Evolutionary conservation across 2,329 filamentous ascomycete species (phyloP).

Genomic region (Scytalidium lignicola): DNA sequence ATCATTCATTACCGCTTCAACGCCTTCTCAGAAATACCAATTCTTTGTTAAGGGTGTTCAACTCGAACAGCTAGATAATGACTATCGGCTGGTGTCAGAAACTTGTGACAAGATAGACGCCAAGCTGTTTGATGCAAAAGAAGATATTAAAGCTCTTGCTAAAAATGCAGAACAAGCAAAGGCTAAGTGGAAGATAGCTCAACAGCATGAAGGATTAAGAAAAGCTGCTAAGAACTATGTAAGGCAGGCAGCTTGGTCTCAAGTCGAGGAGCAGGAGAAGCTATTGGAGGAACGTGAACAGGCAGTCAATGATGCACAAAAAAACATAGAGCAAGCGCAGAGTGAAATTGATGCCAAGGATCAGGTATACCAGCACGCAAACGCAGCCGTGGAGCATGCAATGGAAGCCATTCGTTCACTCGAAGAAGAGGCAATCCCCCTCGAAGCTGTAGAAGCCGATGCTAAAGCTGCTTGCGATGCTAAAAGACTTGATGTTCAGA

Average conservation of each 20-base stretch:
- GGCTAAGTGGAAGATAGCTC: conserved; percentile 58
- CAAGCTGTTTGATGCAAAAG: conserved; percentile 55
- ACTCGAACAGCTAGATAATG: conserved; percentile 83
- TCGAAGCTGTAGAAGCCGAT: conserved; percentile 41
- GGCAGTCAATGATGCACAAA: conserved; percentile 26
- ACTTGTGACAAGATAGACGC: conserved; percentile 66
- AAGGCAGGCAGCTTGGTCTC: conserved; percentile 77
- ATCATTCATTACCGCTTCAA: conserved; percentile 84
- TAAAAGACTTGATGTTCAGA: conserved; percentile 47
- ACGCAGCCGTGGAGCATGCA: conserved; percentile 30
- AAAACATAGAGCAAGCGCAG: conserved; percentile 33
- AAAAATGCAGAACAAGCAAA: conserved; percentile 55
- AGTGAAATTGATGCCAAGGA: conserved; percentile 45
- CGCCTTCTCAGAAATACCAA: conserved; percentile 82
- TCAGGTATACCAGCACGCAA: conserved; percentile 26
- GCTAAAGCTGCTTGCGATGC: conserved; percentile 49
- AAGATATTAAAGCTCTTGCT: conserved; percentile 59
- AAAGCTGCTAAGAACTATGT: conserved; percentile 53
- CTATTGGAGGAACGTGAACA: conserved; percentile 38
- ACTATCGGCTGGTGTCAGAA: conserved; percentile 81
- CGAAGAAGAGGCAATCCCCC: conserved; percentile 30
- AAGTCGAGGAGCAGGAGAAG: conserved; percentile 72
- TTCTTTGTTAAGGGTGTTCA: conserved; percentile 96
- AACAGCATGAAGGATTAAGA: conserved; percentile 61
- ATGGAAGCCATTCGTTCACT: conserved; percentile 17